Conservation (phyloP, 75 land plant species). For the Sequoiadendron giganteum region DNA sequence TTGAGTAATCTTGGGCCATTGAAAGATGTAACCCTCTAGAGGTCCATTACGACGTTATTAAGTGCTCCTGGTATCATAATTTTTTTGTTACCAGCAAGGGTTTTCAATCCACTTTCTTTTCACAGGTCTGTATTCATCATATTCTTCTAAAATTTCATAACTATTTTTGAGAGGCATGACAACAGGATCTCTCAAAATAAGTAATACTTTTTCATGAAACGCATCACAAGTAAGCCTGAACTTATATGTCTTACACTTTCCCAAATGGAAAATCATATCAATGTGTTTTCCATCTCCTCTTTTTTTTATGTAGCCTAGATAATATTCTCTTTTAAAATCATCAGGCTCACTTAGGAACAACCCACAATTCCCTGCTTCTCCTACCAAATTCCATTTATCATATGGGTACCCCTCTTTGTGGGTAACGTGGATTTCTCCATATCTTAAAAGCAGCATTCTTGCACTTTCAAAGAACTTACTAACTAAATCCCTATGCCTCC, state of each 20-base stretch:
- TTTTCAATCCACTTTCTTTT: too few relatives aligned
- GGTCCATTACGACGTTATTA: too few relatives aligned
- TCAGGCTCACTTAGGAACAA: slow-evolving; percentile 21
- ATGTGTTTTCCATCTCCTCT: slow-evolving; percentile 34
- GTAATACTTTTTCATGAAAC: neutral
- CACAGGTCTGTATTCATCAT: too few relatives aligned
- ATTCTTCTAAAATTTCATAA: too few relatives aligned
- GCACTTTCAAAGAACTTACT: too few relatives aligned
- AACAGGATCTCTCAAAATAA: neutral
- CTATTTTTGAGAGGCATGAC: too few relatives aligned
- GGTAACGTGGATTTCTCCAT: neutral
- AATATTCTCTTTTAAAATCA: slow-evolving; percentile 30
- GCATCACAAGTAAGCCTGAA: neutral
- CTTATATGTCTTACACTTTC: neutral
- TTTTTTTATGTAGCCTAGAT: slow-evolving; percentile 47
- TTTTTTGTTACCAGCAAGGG: too few relatives aligned
- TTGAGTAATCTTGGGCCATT: too few relatives aligned
- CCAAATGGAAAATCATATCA: neutral
- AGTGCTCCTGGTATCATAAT: too few relatives aligned
- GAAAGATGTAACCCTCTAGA: too few relatives aligned
- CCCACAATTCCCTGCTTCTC: slow-evolving; percentile 29
- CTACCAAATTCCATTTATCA: slow-evolving; percentile 38
- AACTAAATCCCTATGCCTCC: too few relatives aligned
- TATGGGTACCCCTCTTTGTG: slow-evolving; percentile 41
- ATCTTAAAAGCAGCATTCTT: too few relatives aligned